Evolutionary conservation across 257 asterid genomes (phyloP), one percentile per base, ranked within the genome.

Genomic region (Agastache rugosa): DNA sequence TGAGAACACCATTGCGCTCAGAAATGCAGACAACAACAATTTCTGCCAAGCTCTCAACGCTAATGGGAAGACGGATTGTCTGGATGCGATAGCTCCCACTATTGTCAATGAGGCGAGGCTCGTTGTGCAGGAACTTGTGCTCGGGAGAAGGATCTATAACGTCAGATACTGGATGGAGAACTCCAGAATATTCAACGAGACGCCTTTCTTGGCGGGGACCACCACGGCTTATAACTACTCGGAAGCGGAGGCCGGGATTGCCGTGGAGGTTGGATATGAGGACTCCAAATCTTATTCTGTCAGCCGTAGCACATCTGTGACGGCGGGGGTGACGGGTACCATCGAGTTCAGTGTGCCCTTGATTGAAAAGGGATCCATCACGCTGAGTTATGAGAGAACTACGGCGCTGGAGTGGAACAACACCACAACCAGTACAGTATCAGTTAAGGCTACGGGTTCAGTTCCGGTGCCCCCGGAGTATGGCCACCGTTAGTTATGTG

Each of bases 161-260:
- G 70, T 64, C 7, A 41, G 3, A 3, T 64, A 63, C 0, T 51
- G 50, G 50, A 35, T 63, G 70, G 70, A 41, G 17, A 54, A 64
- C 11, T 17, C 70, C 20, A 34, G 70, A 11, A 11, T 66, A 10
- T 42, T 4, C 15, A 22, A 23, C 17, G 61, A 54, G 29, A 19
- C 11, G 19, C 70, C 70, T 4, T 64, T 3, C 31, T 0, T 41
- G 34, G 70, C 70, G 1, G 70, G 70, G 5, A 41, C n/a, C 0
- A 25, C 60, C 37, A 45, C 72, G 10, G 72, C 60, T 2, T 7
- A 16, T 3, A 67, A 25, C 45, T 14, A 37, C 6, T 4, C 9
- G 0, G 60, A 67, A 2, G 1, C 6, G 10, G 60, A 23, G 60
- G 41, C 27, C 7, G 1, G 25, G 0, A 6, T 27, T 3, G 4